Percentiles rank a stretch among this genome's conserved stretches.
These are phyloP conservation scores for Cyberlindnera sargentensis DNA, from an alignment of 805 yeast species.

Conservation along the genomic window DNA sequence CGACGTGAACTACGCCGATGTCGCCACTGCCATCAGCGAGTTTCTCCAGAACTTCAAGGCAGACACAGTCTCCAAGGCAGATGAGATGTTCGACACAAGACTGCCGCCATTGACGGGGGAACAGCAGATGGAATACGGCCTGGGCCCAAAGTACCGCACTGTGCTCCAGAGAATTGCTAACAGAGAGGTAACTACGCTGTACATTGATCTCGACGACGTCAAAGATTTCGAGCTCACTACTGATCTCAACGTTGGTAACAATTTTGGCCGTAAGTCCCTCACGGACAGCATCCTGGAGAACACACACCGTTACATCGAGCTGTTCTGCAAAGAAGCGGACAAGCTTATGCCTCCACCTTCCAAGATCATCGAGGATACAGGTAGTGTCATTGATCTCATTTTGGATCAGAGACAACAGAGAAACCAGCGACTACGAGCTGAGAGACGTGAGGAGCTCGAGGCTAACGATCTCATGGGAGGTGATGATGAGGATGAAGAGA, in stretches of 20 bases:
- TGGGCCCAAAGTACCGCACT: slow-evolving; percentile 68
- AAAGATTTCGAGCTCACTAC: slow-evolving; percentile 54
- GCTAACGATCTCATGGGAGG: slow-evolving; percentile 29
- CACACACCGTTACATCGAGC: slow-evolving; percentile 70
- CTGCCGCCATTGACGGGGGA: slow-evolving; percentile 19
- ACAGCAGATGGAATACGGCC: slow-evolving; percentile 21
- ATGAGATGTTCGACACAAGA: slow-evolving; percentile 29
- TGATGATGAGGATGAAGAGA: slow-evolving; percentile 22
- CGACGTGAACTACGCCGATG: slow-evolving; percentile 65
- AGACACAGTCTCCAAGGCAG: slow-evolving; percentile 25
- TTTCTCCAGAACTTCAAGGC: slow-evolving; percentile 64
- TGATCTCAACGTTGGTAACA: slow-evolving; percentile 21
- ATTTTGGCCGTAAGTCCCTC: slow-evolving; percentile 29
- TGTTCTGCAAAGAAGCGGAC: slow-evolving; percentile 72
- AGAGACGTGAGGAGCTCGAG: slow-evolving; percentile 54
- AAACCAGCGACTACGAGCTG: slow-evolving; percentile 66
- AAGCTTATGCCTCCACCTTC: slow-evolving; percentile 84
- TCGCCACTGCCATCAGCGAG: slow-evolving; percentile 50
- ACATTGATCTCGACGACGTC: slow-evolving; percentile 80
- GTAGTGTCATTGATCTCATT: slow-evolving; percentile 89
- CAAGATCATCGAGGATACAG: slow-evolving; percentile 67
- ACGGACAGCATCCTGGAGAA: slow-evolving; percentile 61
- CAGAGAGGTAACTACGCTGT: slow-evolving; percentile 63
- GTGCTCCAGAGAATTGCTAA: slow-evolving; percentile 77
- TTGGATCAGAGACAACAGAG: slow-evolving; percentile 83